Evolutionary conservation across 2,329 filamentous ascomycete genomes (phyloP).

Genomic region (Conoideocrella luteorostrata): DNA sequence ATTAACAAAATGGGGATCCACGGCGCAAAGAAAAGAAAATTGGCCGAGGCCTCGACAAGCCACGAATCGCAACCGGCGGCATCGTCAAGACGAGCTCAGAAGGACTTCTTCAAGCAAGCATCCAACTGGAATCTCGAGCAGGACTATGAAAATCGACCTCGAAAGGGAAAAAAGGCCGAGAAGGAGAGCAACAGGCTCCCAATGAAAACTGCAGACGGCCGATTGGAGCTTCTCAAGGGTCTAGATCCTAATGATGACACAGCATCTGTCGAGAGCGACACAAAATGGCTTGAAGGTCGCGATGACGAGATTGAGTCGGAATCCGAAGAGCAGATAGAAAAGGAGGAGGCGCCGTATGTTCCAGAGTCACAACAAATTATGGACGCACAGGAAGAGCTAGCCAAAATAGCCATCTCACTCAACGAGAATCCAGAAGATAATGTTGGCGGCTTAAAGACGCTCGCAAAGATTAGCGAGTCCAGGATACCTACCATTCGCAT

Average conservation of each 20-base stretch:
- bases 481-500: conserved; percentile 72
- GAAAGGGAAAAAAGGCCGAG: conserved; percentile 71
- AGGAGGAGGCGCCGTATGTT: conserved; percentile 53
- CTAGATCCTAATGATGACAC: conserved; percentile 54
- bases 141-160: conserved; percentile 74
- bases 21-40: conserved; percentile 51
- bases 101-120: conserved; percentile 66
- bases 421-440: conserved; percentile 95
- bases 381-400: conserved; percentile 86
- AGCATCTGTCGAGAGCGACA: conserved; percentile 52
- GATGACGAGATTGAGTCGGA: conserved; percentile 47
- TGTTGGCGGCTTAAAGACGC: conserved; percentile 66
- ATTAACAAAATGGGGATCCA: conserved; percentile 37
- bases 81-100: conserved; percentile 39
- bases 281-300: conserved; percentile 57
- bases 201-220: conserved; percentile 78
- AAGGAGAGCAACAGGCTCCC: conserved; percentile 70
- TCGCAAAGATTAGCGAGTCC: conserved; percentile 68
- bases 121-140: conserved; percentile 87
- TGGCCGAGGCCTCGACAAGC: conserved; percentile 45
- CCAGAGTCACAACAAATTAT: conserved; percentile 74
- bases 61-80: conserved; percentile 32
- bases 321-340: conserved; percentile 32
- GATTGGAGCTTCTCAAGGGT: conserved; percentile 54
- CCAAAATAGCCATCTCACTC: conserved; percentile 69